Base-by-base conservation (phyloP, 257 asterid genomes). In the Plantago major region DNA sequence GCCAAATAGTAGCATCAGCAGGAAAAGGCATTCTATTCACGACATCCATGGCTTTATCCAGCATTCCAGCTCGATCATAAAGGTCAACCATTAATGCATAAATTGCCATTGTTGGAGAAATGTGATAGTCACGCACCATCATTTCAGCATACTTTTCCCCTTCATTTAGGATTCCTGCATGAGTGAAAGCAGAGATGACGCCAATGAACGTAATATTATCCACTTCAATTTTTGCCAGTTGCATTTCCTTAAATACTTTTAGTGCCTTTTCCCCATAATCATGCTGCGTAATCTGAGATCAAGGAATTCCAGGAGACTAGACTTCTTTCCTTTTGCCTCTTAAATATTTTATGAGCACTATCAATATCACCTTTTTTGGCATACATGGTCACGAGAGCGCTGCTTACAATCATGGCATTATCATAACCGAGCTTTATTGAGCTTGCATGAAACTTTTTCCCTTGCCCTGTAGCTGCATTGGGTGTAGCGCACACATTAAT, bases 21-120 rank as follows among this genome's bases (percentile, higher is more conserved):
- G 89, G 87, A 71, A 84, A 86, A 9, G 93, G 88, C 98, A 92
- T 89, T 30, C 65, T 66, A 40, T 80, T 53, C 42, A 86, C 76
- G 42, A 92, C 77, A 66, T 65, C 64, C 78, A 74, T 65, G 53
- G 97, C 95, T 73, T 82, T 69, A 60, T 86, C 89, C 63, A 92
- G 71, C 90, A 76, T 81, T 62, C 97, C 97, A 65, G 96, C 97
- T 76, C 96, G 79, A 67, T 97, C 71, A 62, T 84, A 92, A 64
- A 86, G 68, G 72, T 92, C 99, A 66, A 86, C 91, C 96, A 89
- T 83, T 84, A 95, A 89, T 14, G 97, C 83, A 75, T 83, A 86
- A 51, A 89, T 75, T 79, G 89, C 96, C 96, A 89, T 81, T 38
- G 95, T 86, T 14, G 97, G 99, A 33, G 75, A 66, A 66, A 92